Evolutionary conservation across 306 rosid genomes (phyloP).

Genomic region (Acacia confusa): DNA sequence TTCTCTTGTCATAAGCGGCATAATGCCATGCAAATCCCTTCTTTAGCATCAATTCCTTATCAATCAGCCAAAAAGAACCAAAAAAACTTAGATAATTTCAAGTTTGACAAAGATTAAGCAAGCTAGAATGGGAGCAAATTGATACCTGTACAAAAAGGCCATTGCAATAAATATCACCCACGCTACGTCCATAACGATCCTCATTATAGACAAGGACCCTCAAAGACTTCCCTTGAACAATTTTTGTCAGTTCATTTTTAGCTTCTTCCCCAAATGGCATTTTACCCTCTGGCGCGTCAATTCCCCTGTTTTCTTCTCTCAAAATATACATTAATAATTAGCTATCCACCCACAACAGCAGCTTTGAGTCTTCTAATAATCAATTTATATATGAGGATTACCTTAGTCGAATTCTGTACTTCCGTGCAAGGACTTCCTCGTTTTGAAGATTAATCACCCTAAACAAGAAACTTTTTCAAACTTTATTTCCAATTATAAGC

Average conservation of each 20-base stretch:
- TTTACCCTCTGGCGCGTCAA: constrained; percentile 82
- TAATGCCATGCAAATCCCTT: constrained; percentile 94
- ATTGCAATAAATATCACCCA: constrained; percentile 74
- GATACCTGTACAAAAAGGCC: constrained; percentile 78
- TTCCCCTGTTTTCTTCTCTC: constrained; percentile 61
- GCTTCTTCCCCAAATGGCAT: constrained; percentile 94
- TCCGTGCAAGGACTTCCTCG: constrained; percentile 69
- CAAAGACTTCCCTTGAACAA: constrained; percentile 69
- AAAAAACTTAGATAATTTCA: not conserved
- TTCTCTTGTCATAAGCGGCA: constrained; percentile 70
- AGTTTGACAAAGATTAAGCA: not conserved
- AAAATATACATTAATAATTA: not conserved
- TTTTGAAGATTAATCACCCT: constrained; percentile 62
- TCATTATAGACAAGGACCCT: constrained; percentile 71
- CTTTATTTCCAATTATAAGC: not conserved
- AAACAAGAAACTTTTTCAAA: not conserved
- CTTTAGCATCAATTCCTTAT: constrained; percentile 88
- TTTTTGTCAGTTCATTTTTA: constrained; percentile 57
- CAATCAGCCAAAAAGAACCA: constrained; percentile 18
- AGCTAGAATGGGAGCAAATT: not conserved
- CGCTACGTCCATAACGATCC: constrained; percentile 84
- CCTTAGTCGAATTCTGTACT: constrained; percentile 88
- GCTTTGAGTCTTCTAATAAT: not conserved
- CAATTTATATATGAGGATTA: constrained; percentile 24
- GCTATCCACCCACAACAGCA: constrained; percentile 1